Evolutionary conservation across 495 filamentous ascomycete genomes (phyloP).

Genomic region (Pseudoneurospora amorphoporcata): DNA sequence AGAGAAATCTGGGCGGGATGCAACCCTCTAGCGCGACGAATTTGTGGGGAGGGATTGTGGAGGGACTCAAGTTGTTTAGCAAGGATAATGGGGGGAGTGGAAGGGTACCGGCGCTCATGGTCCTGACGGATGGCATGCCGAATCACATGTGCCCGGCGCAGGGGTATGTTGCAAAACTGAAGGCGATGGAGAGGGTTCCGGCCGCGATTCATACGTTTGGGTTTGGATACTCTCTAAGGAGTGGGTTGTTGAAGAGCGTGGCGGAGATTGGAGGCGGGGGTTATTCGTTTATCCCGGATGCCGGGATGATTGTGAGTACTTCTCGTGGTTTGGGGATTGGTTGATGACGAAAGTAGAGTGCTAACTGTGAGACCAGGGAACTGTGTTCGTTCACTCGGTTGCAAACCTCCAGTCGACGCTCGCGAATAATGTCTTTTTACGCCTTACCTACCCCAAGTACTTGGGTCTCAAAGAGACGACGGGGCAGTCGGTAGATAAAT

Average conservation of each 20-base stretch:
- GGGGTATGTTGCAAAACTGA: conserved; percentile 32
- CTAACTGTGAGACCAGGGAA: conserved; percentile 15
- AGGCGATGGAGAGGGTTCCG: conserved; percentile 20
- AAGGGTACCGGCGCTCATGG: conserved; percentile 31
- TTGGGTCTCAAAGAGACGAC: conserved; percentile 24
- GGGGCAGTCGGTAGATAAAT: conserved; percentile 21
- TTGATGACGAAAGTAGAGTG: neutral
- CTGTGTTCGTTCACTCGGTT: conserved; percentile 37
- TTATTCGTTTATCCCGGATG: conserved; percentile 39
- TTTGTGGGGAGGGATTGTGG: conserved; percentile 32
- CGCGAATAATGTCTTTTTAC: conserved; percentile 24
- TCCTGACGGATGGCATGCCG: conserved; percentile 38
- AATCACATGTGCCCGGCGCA: conserved; percentile 27
- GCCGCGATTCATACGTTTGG: conserved; percentile 38
- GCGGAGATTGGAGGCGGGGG: conserved; percentile 32
- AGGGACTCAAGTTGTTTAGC: conserved; percentile 27
- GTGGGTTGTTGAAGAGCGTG: conserved; percentile 35
- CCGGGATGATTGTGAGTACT: conserved; percentile 34
- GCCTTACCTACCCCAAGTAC: conserved; percentile 21
- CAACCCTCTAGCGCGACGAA: conserved; percentile 20
- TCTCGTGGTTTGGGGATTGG: neutral
- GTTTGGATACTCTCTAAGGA: conserved; percentile 31
- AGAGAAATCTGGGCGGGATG: conserved; percentile 25
- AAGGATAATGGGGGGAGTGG: conserved; percentile 2
- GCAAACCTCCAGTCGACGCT: conserved; percentile 38